phyloP scores from a whole-genome alignment of 331 rosid species.

The Quercus tomentella region DNA sequence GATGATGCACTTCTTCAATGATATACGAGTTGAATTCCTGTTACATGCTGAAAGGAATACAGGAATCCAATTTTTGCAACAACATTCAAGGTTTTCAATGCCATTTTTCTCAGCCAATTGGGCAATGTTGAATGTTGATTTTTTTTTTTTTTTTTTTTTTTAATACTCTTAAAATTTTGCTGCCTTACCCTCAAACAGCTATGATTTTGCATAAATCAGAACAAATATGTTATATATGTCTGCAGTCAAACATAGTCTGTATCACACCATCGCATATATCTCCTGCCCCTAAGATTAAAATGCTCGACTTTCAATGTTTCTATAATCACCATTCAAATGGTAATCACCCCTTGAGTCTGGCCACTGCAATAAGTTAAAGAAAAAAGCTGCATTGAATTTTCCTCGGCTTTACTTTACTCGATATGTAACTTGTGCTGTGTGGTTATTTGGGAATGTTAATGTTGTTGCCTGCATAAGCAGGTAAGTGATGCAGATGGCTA shows the following conservation, averaged over 20 bases:
- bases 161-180: too few relatives aligned
- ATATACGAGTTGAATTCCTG: too few relatives aligned
- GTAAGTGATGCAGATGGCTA: slow-evolving; percentile 72
- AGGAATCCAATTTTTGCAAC: not conserved
- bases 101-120: not conserved
- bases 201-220: too few relatives aligned
- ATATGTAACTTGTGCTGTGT: not conserved
- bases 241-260: not conserved
- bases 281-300: not conserved
- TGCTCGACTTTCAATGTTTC: not conserved
- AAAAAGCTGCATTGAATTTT: not conserved
- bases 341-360: not conserved
- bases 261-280: not conserved
- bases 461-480: slow-evolving; percentile 38
- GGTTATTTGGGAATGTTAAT: slow-evolving; percentile 16
- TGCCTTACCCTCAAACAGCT: too few relatives aligned
- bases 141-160: not conserved
- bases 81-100: not conserved
- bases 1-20: too few relatives aligned
- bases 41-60: not conserved
- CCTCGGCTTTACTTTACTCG: not conserved
- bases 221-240: too few relatives aligned
- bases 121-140: not conserved
- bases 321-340: not conserved
- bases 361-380: not conserved